These are phyloP conservation scores for Aspergillus sp. DNA, from an alignment of 2,329 filamentous ascomycete species.

Conservation along the genomic window DNA sequence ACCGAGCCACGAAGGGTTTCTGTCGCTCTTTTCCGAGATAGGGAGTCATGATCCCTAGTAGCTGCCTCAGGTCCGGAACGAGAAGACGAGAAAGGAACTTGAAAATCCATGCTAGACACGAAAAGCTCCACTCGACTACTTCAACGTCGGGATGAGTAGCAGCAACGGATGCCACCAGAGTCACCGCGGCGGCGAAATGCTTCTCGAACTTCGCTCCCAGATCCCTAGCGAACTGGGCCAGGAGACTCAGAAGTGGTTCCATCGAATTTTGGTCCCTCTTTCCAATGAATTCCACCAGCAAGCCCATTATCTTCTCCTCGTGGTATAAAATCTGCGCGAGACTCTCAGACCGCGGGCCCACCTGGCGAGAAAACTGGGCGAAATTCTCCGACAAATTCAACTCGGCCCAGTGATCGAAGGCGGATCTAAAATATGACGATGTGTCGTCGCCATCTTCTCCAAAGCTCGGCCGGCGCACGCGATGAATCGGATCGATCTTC, in stretches of 20 bases:
- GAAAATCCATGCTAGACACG: slow-evolving; percentile 86
- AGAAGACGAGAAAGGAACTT: slow-evolving; percentile 88
- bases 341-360: slow-evolving; percentile 72
- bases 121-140: slow-evolving; percentile 97
- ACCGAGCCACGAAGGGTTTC: slow-evolving; percentile 78
- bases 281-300: slow-evolving; percentile 66
- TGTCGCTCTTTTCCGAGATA: slow-evolving; percentile 74
- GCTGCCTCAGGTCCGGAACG: slow-evolving; percentile 73
- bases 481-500: slow-evolving; percentile 86
- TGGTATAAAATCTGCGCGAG: slow-evolving; percentile 88
- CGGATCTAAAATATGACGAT: slow-evolving; percentile 78
- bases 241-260: slow-evolving; percentile 77
- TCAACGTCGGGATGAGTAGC: slow-evolving; percentile 68
- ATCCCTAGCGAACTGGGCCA: slow-evolving; percentile 92
- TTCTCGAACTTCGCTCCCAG: slow-evolving; percentile 79
- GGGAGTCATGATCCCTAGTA: slow-evolving; percentile 73
- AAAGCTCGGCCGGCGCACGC: slow-evolving; percentile 71
- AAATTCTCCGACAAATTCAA: slow-evolving; percentile 82
- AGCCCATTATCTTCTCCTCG: slow-evolving; percentile 71
- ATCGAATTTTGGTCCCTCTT: slow-evolving; percentile 68
- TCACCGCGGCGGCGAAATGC: slow-evolving; percentile 68
- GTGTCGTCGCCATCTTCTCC: slow-evolving; percentile 65
- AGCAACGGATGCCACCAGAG: slow-evolving; percentile 67
- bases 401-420: slow-evolving; percentile 81
- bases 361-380: slow-evolving; percentile 63